Conservation (phyloP, 768 basidiomycete genomes). For the Kondoa subrosea region DNA sequence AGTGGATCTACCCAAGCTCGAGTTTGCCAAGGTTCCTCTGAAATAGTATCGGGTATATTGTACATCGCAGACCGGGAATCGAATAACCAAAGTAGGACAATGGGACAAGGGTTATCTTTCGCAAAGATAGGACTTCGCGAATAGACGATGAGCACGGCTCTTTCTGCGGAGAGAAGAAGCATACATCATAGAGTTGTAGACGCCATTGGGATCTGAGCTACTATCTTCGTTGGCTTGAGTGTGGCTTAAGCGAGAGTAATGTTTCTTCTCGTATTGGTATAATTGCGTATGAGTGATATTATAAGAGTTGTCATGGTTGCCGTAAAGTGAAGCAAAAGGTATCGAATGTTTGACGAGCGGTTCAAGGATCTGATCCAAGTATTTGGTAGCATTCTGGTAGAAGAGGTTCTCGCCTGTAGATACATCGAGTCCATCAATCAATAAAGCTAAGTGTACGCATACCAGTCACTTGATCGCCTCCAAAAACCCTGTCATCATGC, state of each 20-base stretch:
- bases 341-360: background rate
- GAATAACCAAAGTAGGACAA: background rate
- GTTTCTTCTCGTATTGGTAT: background rate
- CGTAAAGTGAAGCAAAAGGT: background rate
- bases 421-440: too few species aligned
- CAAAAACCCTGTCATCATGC: background rate
- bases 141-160: too few species aligned
- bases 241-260: background rate
- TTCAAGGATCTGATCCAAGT: background rate
- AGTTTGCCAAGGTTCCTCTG: background rate
- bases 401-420: background rate
- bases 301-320: background rate
- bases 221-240: background rate
- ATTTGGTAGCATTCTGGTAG: background rate
- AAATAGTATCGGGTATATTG: background rate
- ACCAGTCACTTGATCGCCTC: too few species aligned
- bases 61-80: background rate
- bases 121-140: background rate
- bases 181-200: background rate
- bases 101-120: background rate
- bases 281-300: background rate
- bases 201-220: background rate
- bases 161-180: too few species aligned
- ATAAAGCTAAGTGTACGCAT: too few species aligned
- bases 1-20: background rate